Base-by-base conservation (phyloP, 2,329 filamentous ascomycete species). In the Penicillium expansum region DNA sequence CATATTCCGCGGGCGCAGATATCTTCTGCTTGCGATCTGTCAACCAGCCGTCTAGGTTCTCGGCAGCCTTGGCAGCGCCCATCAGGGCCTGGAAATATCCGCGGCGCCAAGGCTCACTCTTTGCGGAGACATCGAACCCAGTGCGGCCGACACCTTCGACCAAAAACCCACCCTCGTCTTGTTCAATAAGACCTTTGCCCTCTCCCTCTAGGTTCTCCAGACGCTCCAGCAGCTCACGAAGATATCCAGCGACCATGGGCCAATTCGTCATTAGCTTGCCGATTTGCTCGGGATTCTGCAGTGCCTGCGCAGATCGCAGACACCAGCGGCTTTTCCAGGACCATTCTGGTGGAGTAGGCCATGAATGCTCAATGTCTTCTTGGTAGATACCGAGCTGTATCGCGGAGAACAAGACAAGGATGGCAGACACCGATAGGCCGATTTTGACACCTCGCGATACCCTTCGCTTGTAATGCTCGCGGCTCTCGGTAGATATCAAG, bases 61-160 rank as follows among this genome's bases (percentile, higher is more conserved):
- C 92, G 5, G 91, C 86, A 0, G 87, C 85, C 62, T 85, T 84
- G 0, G 88, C 92, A 58, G 85, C 85, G 11, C 88, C 82, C 85
- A 97, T 90, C 45, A 97, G 76, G 3, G 87, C 83, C 67, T 95
- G 86, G 68, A 88, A 92, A 74, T 97, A 97, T 1, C 91, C 92
- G 54, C 90, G 82, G 66, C 88, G 81, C 93, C 92, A 97, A 48
- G 88, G 81, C 73, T 95, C 91, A 61, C 86, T 88, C 78, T 92
- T 96, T 7, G 76, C 81, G 1, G 84, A 84, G 55, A 94, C 79
- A 70, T 96, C 90, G 62, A 85, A 85, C 0, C 86, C 85, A 3
- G 80, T 78, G 55, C 75, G 79, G 0, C 82, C 83, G 29, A 85
- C 66, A 0, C 81, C 83, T 3, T 81, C 80, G n/a, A 86, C 77